phyloP scores from a whole-genome alignment of 106 monocot species.

The Allium cepa region DNA sequence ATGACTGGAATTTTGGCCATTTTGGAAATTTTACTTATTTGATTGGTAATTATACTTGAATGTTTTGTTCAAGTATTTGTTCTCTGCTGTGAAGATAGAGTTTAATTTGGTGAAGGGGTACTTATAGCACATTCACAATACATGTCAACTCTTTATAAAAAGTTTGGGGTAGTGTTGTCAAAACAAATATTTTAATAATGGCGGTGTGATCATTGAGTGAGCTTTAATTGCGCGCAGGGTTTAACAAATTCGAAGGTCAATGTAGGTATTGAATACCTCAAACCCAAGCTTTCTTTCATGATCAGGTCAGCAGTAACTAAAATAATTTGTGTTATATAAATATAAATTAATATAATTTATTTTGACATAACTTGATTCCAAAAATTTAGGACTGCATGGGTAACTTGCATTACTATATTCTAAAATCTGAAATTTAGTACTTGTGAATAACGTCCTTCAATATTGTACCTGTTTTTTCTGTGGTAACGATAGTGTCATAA shows the following conservation, averaged over 20 bases:
- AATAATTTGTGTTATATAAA: too few relatives aligned
- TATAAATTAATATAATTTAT: too few relatives aligned
- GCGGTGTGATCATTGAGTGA: background rate
- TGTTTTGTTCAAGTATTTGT: constrained; percentile 1
- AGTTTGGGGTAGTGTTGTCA: background rate
- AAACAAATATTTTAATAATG: background rate
- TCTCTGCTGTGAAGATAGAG: background rate
- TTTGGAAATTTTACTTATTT: background rate
- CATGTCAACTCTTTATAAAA: constrained; percentile 5
- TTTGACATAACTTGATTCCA: too few relatives aligned
- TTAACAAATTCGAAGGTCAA: constrained; percentile 8
- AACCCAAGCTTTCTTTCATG: background rate
- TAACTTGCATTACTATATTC: too few relatives aligned
- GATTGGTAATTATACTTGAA: background rate
- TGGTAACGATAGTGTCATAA: too few relatives aligned
- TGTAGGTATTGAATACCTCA: background rate
- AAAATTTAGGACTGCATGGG: too few relatives aligned
- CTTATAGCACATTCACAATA: background rate
- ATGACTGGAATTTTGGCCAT: constrained; percentile 34
- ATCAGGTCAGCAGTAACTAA: too few relatives aligned
- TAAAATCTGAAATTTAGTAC: too few relatives aligned
- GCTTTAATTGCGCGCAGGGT: background rate
- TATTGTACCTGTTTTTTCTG: too few relatives aligned
- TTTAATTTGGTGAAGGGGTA: background rate
- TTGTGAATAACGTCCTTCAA: too few relatives aligned